phyloP scores from a whole-genome alignment of 257 asterid species.

The Prunella vulgaris region DNA sequence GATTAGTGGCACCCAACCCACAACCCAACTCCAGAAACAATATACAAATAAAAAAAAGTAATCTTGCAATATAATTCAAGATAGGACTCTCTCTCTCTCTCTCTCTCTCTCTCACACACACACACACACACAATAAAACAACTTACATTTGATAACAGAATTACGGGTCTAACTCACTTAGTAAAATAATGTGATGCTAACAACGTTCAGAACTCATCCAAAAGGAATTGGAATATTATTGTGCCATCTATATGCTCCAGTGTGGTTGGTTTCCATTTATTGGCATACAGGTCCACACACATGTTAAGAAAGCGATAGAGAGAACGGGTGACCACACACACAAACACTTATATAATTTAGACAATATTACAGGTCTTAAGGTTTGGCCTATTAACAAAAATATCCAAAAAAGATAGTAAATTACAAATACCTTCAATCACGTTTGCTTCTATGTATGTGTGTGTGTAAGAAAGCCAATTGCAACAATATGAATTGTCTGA shows the following conservation, averaged over 20 bases:
- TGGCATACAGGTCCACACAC: not conserved
- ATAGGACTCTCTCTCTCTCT: not conserved
- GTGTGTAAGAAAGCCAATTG: not conserved
- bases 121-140: not conserved
- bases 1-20: not conserved
- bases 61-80: not conserved
- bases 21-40: not conserved
- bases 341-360: not conserved
- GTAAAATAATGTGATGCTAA: not conserved
- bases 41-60: not conserved
- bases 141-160: not conserved
- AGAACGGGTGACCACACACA: not conserved
- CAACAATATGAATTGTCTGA: not conserved
- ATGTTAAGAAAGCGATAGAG: not conserved
- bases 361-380: not conserved
- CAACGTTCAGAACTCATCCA: not conserved
- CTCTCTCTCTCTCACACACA: not conserved
- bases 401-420: not conserved
- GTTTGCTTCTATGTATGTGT: not conserved
- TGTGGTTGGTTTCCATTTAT: slow-evolving; percentile 1
- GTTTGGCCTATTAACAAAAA: not conserved
- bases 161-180: not conserved
- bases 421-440: not conserved
- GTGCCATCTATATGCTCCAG: not conserved
- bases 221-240: not conserved